A percentile compares a stretch with the other conserved stretches of the same genome.
phyloP scores from a whole-genome alignment of 176 grass and related monocot species.

The Carex pumila region DNA sequence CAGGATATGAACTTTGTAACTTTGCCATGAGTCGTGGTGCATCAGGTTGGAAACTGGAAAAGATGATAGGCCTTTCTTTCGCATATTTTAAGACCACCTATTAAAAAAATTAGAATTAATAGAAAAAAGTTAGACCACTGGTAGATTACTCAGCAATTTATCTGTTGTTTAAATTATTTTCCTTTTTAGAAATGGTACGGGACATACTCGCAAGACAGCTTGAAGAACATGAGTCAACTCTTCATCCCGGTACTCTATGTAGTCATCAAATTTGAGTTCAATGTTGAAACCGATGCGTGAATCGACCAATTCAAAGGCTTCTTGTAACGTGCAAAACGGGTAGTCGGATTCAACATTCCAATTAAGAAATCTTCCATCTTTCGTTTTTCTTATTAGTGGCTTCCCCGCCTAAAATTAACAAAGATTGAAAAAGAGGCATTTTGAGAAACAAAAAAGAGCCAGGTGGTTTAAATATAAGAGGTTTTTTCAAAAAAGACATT shows the following conservation, averaged over 20 bases:
- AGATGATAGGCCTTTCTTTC: constrained; percentile 70
- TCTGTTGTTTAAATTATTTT: background rate
- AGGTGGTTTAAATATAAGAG: background rate
- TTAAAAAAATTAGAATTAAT: background rate
- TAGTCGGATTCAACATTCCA: constrained; percentile 81
- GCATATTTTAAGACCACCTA: constrained; percentile 56
- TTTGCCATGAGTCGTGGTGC: constrained; percentile 50
- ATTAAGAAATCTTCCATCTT: constrained; percentile 55
- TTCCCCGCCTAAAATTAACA: constrained; percentile 49
- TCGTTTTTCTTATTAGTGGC: constrained; percentile 50
- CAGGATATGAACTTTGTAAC: constrained; percentile 68
- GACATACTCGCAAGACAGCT: constrained; percentile 39
- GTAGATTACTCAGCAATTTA: background rate
- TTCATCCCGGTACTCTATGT: constrained; percentile 49
- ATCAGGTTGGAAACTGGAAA: constrained; percentile 93
- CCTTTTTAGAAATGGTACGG: background rate
- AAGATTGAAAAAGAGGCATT: constrained; percentile 4
- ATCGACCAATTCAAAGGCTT: constrained; percentile 68
- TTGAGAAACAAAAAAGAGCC: background rate
- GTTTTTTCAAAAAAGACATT: background rate
- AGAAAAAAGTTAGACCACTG: background rate
- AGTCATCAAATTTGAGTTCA: constrained; percentile 81
- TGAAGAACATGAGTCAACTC: constrained; percentile 49
- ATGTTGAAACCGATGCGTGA: constrained; percentile 71
- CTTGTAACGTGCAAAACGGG: constrained; percentile 60